Evolutionary conservation across 768 basidiomycete genomes (phyloP), one percentile per base, ranked within the genome.

Genomic region (Suillus bovinus): DNA sequence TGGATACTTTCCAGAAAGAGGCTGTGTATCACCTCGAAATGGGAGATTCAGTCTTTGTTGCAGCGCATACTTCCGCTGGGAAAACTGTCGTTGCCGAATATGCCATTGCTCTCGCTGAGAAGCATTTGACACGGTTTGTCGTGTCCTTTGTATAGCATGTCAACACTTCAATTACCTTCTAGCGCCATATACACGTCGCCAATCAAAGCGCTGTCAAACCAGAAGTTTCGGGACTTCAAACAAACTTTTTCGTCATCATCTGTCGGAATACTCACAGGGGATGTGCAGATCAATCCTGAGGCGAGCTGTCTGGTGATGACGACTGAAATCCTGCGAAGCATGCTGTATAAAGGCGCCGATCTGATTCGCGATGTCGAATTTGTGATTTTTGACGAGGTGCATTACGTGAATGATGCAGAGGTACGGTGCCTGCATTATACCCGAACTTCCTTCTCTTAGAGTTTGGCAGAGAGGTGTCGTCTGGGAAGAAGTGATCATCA

Each of bases 401-500:
- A 99, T 77, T 99, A 99, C 75, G 96, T 99, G 59, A 99, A 99
- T 71, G 97, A 99, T 73, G 91, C 94, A 17, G 97, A 99, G 89
- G 96, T 96, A 61, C 68, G 57, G 71, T 68, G 42, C 64, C 39
- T 56, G 38, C 17, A 56, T 60, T 56, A 61, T 60, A 50, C 56
- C 58, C 29, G 50, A 54, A 58, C 31, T 49, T 54, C 5, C 54
- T 73, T 39, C 41, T 58, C n/a, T 62, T 24, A 47, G 62, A 42
- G 60, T 56, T 57, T 54, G 24, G 17, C 71, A 98, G 96, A 84
- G 97, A 71, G 97, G 97, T 44, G 97, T 99, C 20, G 97, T 99
- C 14, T 99, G 97, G 97, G 96, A 99, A 77, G 96, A 99, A 77
- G 96, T 99, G 31, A 99, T 99, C 67, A 99, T 99, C 74, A 98